Evolutionary conservation across 192 early-diverging fungal species (phyloP), one percentile per base, ranked within the genome.

Genomic region (Obelidium mucronatum): DNA sequence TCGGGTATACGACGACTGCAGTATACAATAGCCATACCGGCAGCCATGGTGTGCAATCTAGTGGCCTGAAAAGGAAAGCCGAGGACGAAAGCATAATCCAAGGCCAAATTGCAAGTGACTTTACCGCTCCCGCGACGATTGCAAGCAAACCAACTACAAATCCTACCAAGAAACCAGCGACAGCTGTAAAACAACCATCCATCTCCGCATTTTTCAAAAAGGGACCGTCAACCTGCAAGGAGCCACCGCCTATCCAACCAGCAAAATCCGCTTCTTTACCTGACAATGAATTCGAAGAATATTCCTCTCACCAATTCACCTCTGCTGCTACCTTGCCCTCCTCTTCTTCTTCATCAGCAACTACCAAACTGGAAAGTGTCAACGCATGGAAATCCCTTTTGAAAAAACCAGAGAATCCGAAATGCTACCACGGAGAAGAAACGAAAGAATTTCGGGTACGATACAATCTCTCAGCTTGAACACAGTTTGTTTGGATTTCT

Each of bases 341-440:
- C 58, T 60, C 58, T 11, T 11, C 15, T 11, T 11, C 1, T 22
- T 13, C 31, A 65, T 65, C 63, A 6, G 13, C 63, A 65, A 15
- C 8, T 48, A 13, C n/a, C 11, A 68, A 68, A 52, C 36, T 40
- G n/a, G 31, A 51, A 2, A 68, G 67, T 19, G 77, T 81, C 2
- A 65, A 77, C 8, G 81, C 86, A 73, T 93, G 92, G 92, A 86
- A 85, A 34, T 78, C 75, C 3, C 71, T 93, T 5, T 82, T 94
- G 61, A 74, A 74, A 17, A 82, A 81, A 3, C 80, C 71, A 1
- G 59, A 67, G 24, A 62, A 81, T 22, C 93, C 93, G 3, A 84
- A 78, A 34, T 94, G 93, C 76, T 82, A 82, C 53, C 93, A 94
- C 72, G 80, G 80, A 37, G 90, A 89, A 62, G 83, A 84, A 22